A percentile compares a stretch with the other conserved stretches of the same genome.
phyloP scores from a whole-genome alignment of 2,329 filamentous ascomycete genomes.

The Rachicladosporium sp. region DNA sequence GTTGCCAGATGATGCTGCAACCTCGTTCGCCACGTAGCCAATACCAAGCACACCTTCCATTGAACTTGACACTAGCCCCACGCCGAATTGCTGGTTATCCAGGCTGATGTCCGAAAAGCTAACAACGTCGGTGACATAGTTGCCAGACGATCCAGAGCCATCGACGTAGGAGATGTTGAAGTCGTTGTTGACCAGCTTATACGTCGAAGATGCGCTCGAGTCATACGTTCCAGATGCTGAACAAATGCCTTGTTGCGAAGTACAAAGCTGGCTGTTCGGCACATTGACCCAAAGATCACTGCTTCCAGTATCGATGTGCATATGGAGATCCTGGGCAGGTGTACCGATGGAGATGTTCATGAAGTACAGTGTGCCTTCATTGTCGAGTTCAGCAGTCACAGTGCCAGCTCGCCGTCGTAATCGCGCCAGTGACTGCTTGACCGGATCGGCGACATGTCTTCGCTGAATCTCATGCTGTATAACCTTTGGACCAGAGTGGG shows the following conservation, averaged over 20 bases:
- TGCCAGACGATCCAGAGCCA: constrained; percentile 61
- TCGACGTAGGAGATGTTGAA: constrained; percentile 89
- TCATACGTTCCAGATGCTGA: constrained; percentile 52
- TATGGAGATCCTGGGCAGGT: constrained; percentile 40
- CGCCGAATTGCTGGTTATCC: constrained; percentile 54
- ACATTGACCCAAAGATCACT: constrained; percentile 58
- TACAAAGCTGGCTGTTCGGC: constrained; percentile 48
- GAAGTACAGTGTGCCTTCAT: constrained; percentile 48
- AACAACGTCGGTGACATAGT: constrained; percentile 69
- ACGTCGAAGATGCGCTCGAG: constrained; percentile 63
- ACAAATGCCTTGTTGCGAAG: constrained; percentile 37
- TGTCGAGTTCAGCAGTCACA: constrained; percentile 38
- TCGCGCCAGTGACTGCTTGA: constrained; percentile 35
- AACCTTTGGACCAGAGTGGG: constrained; percentile 29
- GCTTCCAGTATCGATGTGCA: constrained; percentile 51
- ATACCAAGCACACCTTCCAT: constrained; percentile 69
- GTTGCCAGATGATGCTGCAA: constrained; percentile 45
- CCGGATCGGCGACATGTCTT: constrained; percentile 32
- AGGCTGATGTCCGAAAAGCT: constrained; percentile 44
- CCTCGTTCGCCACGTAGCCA: constrained; percentile 70
- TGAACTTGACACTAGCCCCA: constrained; percentile 52
- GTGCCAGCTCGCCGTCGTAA: constrained; percentile 28
- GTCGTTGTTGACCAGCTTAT: constrained; percentile 56
- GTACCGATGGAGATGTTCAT: constrained; percentile 47
- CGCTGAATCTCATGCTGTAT: constrained; percentile 40